Percentiles rank a stretch among this genome's conserved stretches.
Evolutionary conservation across 1,284 basidiomycete genomes (phyloP).

Genomic region (Sporisorium scitamineum): DNA sequence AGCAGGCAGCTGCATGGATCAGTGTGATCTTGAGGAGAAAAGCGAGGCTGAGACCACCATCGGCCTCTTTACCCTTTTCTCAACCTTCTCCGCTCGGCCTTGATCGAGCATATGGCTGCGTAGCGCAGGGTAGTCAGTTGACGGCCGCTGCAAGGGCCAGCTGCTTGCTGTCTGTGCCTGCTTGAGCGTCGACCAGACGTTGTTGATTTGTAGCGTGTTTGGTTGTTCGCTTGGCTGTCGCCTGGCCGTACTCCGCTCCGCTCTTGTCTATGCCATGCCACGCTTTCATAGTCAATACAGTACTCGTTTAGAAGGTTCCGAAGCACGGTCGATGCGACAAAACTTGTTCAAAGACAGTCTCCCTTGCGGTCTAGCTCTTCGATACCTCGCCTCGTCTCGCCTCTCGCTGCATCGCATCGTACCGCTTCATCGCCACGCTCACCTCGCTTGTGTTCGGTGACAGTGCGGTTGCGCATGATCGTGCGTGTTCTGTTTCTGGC

Average conservation of each 20-base stretch:
- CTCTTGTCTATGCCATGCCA: not conserved
- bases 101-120: not conserved
- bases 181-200: not conserved
- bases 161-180: slow-evolving; percentile 1
- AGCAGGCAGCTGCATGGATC: not conserved
- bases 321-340: slow-evolving; percentile 18
- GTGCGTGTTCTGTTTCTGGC: not conserved
- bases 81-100: not conserved
- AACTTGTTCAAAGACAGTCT: slow-evolving; percentile 21
- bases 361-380: not conserved
- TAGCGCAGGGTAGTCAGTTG: not conserved
- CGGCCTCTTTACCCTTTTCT: not conserved
- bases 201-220: no score
- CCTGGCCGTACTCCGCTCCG: not conserved
- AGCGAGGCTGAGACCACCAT: not conserved
- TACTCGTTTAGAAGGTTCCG: slow-evolving; percentile 13
- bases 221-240: slow-evolving; percentile 8
- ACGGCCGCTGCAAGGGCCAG: not conserved
- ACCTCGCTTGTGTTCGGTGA: slow-evolving; percentile 9
- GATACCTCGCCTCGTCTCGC: not conserved
- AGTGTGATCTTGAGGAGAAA: not conserved
- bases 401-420: not conserved
- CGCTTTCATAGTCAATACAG: not conserved
- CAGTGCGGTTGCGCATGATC: slow-evolving; percentile 20
- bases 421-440: not conserved